Base-by-base conservation (phyloP, 441 rosid genomes). In the Gossypium lobatum region DNA sequence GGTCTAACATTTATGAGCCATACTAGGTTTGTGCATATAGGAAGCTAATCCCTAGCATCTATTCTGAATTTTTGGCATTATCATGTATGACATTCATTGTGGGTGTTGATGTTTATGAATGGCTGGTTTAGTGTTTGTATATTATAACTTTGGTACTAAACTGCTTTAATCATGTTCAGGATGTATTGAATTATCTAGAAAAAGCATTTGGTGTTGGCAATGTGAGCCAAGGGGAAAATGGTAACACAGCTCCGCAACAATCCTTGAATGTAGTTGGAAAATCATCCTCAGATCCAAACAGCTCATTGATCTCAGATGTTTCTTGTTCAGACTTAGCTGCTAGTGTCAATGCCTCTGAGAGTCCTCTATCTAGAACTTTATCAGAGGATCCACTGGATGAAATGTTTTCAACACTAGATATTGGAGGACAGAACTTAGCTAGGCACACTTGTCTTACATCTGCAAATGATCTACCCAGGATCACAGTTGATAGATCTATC, bases 311-410 rank as follows among this genome's bases (percentile, higher is more conserved):
- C 37, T 53, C 85, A 28, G 97, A 91, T 83, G 78, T 83, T 70
- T 79, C 96, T 80, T 82, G 77, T 84, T 80, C 88, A 2, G 97
- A 88, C 79, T 84, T 83, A 72, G 71, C 84, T 62, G 70, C 84
- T 75, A 73, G 81, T 74, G 77, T 84, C 57, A 87, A 77, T 86
- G 81, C 87, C 64, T 81, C 82, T 3, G 97, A 92, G 76, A 93
- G 74, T 83, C 79, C 96, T 71, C 78, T 89, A 46, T 79, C 91
- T 14, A 86, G 91, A 87, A 82, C 89, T 80, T 74, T 95, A 74
- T 91, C 92, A 2, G 99, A 93, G 71, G 98, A 96, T 59, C 76
- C 86, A 45, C 87, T 90, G 25, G 98, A 93, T 83, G 96, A 90
- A 80, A 86, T 70, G 88, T 91, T 86, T 50, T 58, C 85, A 0